Base-by-base conservation (phyloP, 208 protist species). In the Leishmania arabica region DNA sequence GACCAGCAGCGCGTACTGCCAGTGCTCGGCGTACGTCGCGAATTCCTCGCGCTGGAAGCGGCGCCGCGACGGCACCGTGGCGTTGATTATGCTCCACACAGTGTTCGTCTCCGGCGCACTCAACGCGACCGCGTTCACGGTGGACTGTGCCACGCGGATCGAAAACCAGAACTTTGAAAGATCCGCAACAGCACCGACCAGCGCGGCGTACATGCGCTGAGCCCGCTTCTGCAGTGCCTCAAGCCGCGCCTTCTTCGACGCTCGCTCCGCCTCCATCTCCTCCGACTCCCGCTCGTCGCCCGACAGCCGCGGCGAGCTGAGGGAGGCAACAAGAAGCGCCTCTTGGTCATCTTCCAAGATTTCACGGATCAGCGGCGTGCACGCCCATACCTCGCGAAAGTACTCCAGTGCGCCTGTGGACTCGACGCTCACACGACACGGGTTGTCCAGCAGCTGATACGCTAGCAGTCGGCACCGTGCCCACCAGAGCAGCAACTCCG, bases 1-100 rank as follows among this genome's bases (percentile, higher is more conserved):
- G 40, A 89, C 84, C 4, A 97, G 89, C 49, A 97, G 85, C 21
- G 87, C 86, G 87, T 92, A 94, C 87, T 97, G 94, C 92, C 92
- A 97, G 73, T 92, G 88, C 58, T 88, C 85, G 8, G 78, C 81
- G 68, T 94, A 88, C 74, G 81, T 84, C 27, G 66, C 45, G 70
- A 95, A 95, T 78, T 88, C 84, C n/a, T 83, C 74, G 3, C 89
- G 84, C 68, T 86, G 77, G 70, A 95, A 97, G 79, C 90, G 91
- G 17, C 80, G 84, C 70, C 93, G 90, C 17, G 42, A 66, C 27
- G 92, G 92, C 60, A 94, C 83, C 5, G 84, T 75, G 54, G 84
- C 81, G 84, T 91, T 88, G 11, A 91, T 72, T n/a, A 88, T 81
- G 60, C 64, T 81, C 89, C 89, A 92, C 17, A 87, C 73, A 0